Conservation (phyloP, 495 filamentous ascomycete species). For the Podospora australis region DNA sequence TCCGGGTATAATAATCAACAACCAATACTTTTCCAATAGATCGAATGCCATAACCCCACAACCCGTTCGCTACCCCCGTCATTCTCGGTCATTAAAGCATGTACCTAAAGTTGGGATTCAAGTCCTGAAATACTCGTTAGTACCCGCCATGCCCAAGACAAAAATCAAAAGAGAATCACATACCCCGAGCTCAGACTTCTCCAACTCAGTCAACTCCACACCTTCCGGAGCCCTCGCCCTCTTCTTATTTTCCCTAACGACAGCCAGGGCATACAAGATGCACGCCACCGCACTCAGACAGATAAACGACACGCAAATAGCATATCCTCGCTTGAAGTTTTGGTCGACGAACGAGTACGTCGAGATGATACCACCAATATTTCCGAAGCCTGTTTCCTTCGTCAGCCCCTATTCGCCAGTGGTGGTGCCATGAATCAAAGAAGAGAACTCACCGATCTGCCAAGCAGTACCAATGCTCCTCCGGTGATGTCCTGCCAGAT, state of each 20-base stretch:
- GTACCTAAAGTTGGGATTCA: constrained; percentile 59
- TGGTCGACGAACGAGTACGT: constrained; percentile 71
- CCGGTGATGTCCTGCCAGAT: constrained; percentile 79
- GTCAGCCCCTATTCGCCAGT: not conserved
- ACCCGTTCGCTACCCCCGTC: too few species aligned
- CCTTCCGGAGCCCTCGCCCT: constrained; percentile 47
- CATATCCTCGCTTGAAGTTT: constrained; percentile 75
- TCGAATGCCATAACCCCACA: too few species aligned
- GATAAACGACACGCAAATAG: constrained; percentile 69
- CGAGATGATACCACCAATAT: constrained; percentile 87
- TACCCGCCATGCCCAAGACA: too few species aligned
- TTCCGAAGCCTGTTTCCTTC: constrained; percentile 58
- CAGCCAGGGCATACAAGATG: constrained; percentile 51
- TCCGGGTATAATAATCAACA: too few species aligned
- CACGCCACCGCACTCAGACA: constrained; percentile 58
- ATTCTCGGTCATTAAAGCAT: constrained; percentile 32
- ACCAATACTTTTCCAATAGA: too few species aligned
- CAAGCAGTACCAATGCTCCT: constrained; percentile 77
- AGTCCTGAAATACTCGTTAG: constrained; percentile 44
- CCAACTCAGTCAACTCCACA: constrained; percentile 58
- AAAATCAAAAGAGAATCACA: constrained; percentile 9
- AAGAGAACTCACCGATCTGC: constrained; percentile 54
- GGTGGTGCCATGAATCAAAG: not conserved
- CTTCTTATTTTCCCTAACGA: constrained; percentile 60
- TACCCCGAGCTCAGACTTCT: constrained; percentile 63